phyloP scores from a whole-genome alignment of 2,329 filamentous ascomycete species.

The Trichoderma breve region DNA sequence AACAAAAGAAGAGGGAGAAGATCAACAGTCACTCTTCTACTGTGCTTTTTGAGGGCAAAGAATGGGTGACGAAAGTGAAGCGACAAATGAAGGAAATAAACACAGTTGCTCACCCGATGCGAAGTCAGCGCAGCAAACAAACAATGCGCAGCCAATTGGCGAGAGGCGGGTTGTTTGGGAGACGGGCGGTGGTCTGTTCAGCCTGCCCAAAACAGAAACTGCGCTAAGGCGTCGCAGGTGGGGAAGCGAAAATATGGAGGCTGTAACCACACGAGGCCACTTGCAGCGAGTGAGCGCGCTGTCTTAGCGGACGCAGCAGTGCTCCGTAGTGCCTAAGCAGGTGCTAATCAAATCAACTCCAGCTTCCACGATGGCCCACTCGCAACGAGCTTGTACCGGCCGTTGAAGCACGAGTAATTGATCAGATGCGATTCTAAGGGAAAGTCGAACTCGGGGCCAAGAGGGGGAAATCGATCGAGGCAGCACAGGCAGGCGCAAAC shows the following conservation, averaged over 20 bases:
- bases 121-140: conserved; percentile 17
- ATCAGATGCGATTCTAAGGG: background rate
- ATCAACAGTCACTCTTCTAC: background rate
- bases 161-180: conserved; percentile 20
- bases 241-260: conserved; percentile 10
- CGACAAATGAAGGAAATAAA: background rate
- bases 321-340: background rate
- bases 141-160: conserved; percentile 15
- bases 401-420: background rate
- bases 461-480: background rate
- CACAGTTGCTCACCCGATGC: conserved; percentile 12
- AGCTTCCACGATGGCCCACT: conserved; percentile 6
- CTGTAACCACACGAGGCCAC: conserved; percentile 10
- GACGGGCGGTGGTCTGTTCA: conserved; percentile 12
- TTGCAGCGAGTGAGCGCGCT: background rate
- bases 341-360: background rate
- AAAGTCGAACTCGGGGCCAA: background rate
- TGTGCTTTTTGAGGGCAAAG: background rate
- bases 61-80: background rate
- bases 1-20: background rate
- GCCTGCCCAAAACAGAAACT: conserved; percentile 17
- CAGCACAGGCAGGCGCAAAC: background rate
- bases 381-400: background rate
- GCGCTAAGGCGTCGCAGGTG: conserved; percentile 8
- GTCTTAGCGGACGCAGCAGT: conserved; percentile 1